Base-by-base conservation (phyloP, 2,329 filamentous ascomycete species). In the Diaporthe sp. region DNA sequence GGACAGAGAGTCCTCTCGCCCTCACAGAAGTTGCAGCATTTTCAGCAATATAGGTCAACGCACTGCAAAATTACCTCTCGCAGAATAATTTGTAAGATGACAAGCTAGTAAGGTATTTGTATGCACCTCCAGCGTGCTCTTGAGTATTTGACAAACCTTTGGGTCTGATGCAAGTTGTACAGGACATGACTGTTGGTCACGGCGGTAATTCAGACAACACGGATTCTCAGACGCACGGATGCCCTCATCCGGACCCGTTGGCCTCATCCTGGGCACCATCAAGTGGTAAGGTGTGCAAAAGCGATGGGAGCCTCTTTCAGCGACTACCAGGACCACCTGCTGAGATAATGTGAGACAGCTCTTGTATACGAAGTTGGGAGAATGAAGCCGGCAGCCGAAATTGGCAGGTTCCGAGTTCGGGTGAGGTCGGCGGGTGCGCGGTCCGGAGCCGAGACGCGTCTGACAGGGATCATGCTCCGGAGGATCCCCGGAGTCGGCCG, bases 371-470 rank as follows among this genome's bases (percentile, higher is more conserved):
- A 37, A 37, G 34, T 28, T 13, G 15, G 49, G 22, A 60, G 28
- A 61, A 15, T 44, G 37, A 62, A 49, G n/a, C 31, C 31, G 57
- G 57, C 22, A 31, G 8, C 44, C 28, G 22, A 15, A 39, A 28
- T 28, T 37, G 65, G 31, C 13, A 42, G 22, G 53, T 7, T 73
- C 70, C 70, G 74, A 57, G 70, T 25, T 73, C 51, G 74, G 70
- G 70, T 68, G 55, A 60, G 44, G 62, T 51, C 44, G 53, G 71
- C 74, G 44, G 65, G 58, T 28, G 71, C 57, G 9, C 71, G 74
- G 71, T n/a, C 61, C 61, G 61, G 70, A 57, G 71, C 61, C 68
- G 68, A 51, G 53, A 42, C 60, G 51, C 39, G 60, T 55, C 49
- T 58, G 37, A 49, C 44, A 65, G 71, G 74, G 71, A 57, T 53